phyloP scores from a whole-genome alignment of 306 rosid genomes.

The Clitoria ternatea region DNA sequence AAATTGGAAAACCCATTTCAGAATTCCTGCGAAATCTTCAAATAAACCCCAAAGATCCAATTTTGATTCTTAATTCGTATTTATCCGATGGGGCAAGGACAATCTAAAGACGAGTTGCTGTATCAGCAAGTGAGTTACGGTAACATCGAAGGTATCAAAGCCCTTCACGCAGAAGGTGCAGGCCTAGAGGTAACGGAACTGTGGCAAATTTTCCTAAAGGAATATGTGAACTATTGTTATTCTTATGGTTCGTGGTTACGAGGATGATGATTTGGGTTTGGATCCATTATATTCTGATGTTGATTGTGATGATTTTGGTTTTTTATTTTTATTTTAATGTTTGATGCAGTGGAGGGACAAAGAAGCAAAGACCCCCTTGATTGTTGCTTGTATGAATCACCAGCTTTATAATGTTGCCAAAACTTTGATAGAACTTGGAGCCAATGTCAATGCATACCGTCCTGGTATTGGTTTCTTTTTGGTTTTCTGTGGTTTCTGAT shows the following conservation, averaged over 20 bases:
- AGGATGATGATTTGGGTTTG: slow-evolving; percentile 11
- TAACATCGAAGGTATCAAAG: slow-evolving; percentile 68
- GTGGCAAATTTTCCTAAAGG: neutral
- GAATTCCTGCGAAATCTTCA: neutral
- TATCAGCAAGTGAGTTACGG: slow-evolving; percentile 83
- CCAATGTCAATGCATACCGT: slow-evolving; percentile 83
- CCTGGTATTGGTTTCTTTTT: slow-evolving; percentile 51
- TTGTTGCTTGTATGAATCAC: slow-evolving; percentile 77
- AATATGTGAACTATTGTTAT: neutral
- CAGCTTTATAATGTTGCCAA: slow-evolving; percentile 62
- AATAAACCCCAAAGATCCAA: neutral
- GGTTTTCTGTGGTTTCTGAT: neutral
- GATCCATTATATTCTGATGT: slow-evolving; percentile 21
- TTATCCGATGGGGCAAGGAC: slow-evolving; percentile 73
- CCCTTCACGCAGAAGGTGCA: slow-evolving; percentile 78
- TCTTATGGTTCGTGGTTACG: neutral
- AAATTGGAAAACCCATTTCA: neutral
- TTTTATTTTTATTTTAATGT: too few species aligned
- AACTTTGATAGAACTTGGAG: slow-evolving; percentile 85
- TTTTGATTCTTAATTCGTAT: slow-evolving; percentile 11
- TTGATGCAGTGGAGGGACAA: slow-evolving; percentile 67
- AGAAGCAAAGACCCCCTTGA: slow-evolving; percentile 84
- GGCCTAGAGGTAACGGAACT: slow-evolving; percentile 69
- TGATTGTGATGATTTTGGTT: slow-evolving; percentile 19
- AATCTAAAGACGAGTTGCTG: slow-evolving; percentile 75